Conservation (phyloP, 257 asterid genomes). For the Ocimum tenuiflorum region DNA sequence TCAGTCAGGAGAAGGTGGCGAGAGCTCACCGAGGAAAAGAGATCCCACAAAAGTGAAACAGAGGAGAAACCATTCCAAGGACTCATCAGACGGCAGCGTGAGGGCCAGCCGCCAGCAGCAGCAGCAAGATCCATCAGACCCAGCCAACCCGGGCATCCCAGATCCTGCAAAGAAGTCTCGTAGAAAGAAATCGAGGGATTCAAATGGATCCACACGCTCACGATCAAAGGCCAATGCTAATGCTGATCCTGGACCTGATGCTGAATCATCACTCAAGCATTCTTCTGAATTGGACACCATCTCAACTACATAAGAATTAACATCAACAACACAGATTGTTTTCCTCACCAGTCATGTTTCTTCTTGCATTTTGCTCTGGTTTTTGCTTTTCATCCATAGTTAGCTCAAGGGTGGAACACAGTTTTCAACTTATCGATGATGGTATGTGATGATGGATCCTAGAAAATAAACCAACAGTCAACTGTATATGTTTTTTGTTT, state of each 20-base stretch:
- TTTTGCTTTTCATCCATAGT: slow-evolving; percentile 13
- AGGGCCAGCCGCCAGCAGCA: slow-evolving; percentile 19
- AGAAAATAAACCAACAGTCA: slow-evolving; percentile 8
- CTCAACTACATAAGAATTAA: slow-evolving; percentile 10
- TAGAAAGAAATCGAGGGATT: slow-evolving; percentile 51
- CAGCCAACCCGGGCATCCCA: slow-evolving; percentile 23
- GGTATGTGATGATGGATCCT: slow-evolving; percentile 11
- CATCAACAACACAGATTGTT: not conserved
- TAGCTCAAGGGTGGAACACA: slow-evolving; percentile 19
- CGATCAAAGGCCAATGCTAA: slow-evolving; percentile 22
- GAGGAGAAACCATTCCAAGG: slow-evolving; percentile 42
- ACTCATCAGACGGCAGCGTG: slow-evolving; percentile 32
- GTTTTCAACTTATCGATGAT: not conserved
- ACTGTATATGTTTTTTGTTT: not conserved
- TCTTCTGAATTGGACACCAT: slow-evolving; percentile 5
- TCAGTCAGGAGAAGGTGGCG: slow-evolving; percentile 14
- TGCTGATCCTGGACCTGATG: slow-evolving; percentile 19
- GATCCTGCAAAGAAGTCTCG: slow-evolving; percentile 40
- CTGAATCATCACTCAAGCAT: not conserved
- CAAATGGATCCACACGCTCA: slow-evolving; percentile 30
- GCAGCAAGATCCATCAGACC: slow-evolving; percentile 23
- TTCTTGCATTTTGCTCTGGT: not conserved
- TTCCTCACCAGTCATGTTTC: not conserved
- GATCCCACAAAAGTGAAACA: slow-evolving; percentile 36
- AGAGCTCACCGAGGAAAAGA: slow-evolving; percentile 38